Evolutionary conservation across 441 rosid genomes (phyloP).

Genomic region (Bocquillonia castaneifolia): DNA sequence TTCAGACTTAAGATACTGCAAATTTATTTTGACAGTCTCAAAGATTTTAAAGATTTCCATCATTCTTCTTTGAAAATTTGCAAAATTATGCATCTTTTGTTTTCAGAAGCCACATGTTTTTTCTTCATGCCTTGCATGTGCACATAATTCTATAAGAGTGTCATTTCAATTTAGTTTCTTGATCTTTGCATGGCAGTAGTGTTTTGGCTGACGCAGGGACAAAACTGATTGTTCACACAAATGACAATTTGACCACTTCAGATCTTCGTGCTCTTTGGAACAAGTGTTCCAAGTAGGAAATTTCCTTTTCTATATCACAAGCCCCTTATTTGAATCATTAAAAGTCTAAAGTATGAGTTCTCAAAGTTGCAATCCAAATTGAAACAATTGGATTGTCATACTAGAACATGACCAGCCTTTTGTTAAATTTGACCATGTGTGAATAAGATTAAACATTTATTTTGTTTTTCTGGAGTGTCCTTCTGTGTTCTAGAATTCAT

Average conservation of each 20-base stretch:
- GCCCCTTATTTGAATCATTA: not conserved
- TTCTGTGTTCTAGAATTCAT: not conserved
- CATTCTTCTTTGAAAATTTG: too few relatives aligned
- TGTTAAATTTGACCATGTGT: not conserved
- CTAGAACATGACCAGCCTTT: not conserved
- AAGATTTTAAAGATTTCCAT: not conserved
- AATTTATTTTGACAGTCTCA: not conserved
- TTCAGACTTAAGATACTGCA: not conserved
- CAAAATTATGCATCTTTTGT: not conserved
- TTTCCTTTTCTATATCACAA: not conserved
- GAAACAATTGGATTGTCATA: conserved; percentile 9
- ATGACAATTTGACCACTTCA: too few relatives aligned
- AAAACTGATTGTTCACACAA: not conserved
- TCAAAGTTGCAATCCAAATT: not conserved
- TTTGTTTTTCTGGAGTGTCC: not conserved
- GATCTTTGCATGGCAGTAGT: not conserved
- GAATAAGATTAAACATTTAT: not conserved
- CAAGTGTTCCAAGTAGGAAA: not conserved
- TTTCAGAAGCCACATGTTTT: not conserved
- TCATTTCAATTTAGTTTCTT: too few relatives aligned
- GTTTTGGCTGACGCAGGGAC: not conserved
- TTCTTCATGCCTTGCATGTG: not conserved
- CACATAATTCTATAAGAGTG: not conserved
- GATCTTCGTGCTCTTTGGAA: too few relatives aligned
- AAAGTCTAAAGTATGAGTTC: not conserved